phyloP scores from a whole-genome alignment of 192 early-diverging fungal genomes.

The Phlyctochytrium bullatum region DNA sequence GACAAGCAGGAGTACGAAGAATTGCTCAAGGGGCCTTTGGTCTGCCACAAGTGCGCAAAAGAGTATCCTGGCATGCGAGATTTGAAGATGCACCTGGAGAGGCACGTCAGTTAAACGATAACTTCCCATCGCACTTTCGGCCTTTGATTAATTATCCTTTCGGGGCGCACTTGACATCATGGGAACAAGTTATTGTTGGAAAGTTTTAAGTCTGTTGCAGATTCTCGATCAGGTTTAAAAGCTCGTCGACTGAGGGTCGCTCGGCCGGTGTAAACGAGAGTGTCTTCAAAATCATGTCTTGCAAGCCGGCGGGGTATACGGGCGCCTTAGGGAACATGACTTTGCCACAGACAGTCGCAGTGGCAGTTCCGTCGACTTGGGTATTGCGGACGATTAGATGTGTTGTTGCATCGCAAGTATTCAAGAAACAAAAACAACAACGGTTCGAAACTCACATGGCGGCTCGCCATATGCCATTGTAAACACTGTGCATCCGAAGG shows the following conservation, averaged over 20 bases:
- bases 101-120: conserved; percentile 7
- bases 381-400: too few species aligned
- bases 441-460: conserved; percentile 31
- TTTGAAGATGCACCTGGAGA: conserved; percentile 46
- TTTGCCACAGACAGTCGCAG: conserved; percentile 38
- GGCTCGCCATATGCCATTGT: conserved; percentile 42
- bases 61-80: conserved; percentile 39
- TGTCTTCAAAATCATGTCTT: not conserved
- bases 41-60: conserved; percentile 51
- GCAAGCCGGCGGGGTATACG: not conserved
- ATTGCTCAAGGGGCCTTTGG: conserved; percentile 43
- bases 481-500: conserved; percentile 54
- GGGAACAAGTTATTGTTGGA: too few species aligned
- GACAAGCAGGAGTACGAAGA: conserved; percentile 29
- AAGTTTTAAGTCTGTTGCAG: too few species aligned
- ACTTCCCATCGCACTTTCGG: too few species aligned
- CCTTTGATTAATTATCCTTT: too few species aligned
- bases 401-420: not conserved
- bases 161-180: too few species aligned
- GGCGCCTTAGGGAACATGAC: conserved; percentile 32
- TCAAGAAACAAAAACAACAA: not conserved
- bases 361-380: conserved; percentile 47
- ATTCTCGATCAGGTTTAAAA: too few species aligned
- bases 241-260: too few species aligned
- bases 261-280: too few species aligned